Conservation (phyloP, 2,329 filamentous ascomycete species). For the Ophiostoma sp. region DNA sequence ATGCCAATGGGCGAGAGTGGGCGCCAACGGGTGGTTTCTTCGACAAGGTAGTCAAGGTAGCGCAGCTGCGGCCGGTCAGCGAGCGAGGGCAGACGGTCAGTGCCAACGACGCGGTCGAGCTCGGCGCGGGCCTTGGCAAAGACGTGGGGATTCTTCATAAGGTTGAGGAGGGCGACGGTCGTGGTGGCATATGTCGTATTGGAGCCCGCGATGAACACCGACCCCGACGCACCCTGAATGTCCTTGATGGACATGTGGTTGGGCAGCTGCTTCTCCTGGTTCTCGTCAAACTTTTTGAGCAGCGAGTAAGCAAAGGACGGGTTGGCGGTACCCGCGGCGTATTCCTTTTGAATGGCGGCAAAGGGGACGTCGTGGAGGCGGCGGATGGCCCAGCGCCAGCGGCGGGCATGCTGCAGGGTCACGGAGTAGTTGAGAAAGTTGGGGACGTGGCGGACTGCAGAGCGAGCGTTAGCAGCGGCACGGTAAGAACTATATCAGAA, state of each 20-base stretch:
- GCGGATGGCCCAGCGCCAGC: conserved; percentile 39
- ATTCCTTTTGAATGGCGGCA: conserved; percentile 34
- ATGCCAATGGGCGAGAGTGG: conserved; percentile 52
- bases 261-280: conserved; percentile 32
- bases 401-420: conserved; percentile 34
- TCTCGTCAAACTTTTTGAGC: conserved; percentile 35
- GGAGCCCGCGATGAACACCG: conserved; percentile 50
- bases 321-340: conserved; percentile 38
- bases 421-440: conserved; percentile 25
- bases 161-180: conserved; percentile 41
- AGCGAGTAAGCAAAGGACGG: conserved; percentile 38
- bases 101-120: conserved; percentile 49
- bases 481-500: not conserved
- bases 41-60: conserved; percentile 48
- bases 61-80: conserved; percentile 46
- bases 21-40: conserved; percentile 48
- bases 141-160: conserved; percentile 46
- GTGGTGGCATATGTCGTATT: conserved; percentile 45
- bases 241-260: conserved; percentile 44
- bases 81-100: conserved; percentile 46
- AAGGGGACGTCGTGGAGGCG: conserved; percentile 48
- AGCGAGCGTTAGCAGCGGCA: not conserved
- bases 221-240: conserved; percentile 51
- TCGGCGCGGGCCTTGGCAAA: conserved; percentile 50
- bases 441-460: conserved; percentile 43